Percentiles rank a stretch among this genome's conserved stretches.
phyloP scores from a whole-genome alignment of 352 stramenopile species.

The Phytophthora meadii region DNA sequence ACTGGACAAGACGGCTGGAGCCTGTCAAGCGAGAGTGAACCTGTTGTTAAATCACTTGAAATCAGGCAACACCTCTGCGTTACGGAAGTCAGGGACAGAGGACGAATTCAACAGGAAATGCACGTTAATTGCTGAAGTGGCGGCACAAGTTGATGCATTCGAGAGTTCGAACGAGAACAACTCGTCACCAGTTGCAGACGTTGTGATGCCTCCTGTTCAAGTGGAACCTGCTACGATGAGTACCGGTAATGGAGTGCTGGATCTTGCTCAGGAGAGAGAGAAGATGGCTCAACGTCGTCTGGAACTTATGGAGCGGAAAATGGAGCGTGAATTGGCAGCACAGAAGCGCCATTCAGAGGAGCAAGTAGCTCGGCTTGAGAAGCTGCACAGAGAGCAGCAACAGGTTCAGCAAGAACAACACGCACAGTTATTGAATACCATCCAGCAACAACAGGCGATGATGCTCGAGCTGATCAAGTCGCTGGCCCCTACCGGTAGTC shows the following conservation, averaged over 20 bases:
- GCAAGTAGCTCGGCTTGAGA: slow-evolving; percentile 30
- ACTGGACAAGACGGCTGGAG: slow-evolving; percentile 37
- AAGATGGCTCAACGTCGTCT: slow-evolving; percentile 26
- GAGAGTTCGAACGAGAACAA: background rate
- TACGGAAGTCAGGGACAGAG: slow-evolving; percentile 36
- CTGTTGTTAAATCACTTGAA: slow-evolving; percentile 33
- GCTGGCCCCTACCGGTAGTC: slow-evolving; percentile 2
- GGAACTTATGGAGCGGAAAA: slow-evolving; percentile 34
- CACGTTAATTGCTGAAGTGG: slow-evolving; percentile 25
- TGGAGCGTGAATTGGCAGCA: slow-evolving; percentile 35
- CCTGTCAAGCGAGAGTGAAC: slow-evolving; percentile 30
- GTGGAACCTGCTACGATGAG: background rate
- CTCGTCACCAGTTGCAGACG: background rate
- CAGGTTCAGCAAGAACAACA: slow-evolving; percentile 34
- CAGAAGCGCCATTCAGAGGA: slow-evolving; percentile 37
- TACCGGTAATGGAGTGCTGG: background rate
- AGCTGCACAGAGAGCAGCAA: slow-evolving; percentile 31
- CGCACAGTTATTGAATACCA: slow-evolving; percentile 29
- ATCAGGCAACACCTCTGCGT: slow-evolving; percentile 23
- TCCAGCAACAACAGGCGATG: slow-evolving; percentile 39
- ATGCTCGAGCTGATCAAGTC: slow-evolving; percentile 40
- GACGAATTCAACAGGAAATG: slow-evolving; percentile 33
- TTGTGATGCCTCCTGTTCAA: background rate
- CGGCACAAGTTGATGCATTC: slow-evolving; percentile 6
- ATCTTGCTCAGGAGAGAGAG: slow-evolving; percentile 14